These are phyloP conservation scores for Candida multigemmis DNA, from an alignment of 805 yeast genomes.

Conservation along the genomic window DNA sequence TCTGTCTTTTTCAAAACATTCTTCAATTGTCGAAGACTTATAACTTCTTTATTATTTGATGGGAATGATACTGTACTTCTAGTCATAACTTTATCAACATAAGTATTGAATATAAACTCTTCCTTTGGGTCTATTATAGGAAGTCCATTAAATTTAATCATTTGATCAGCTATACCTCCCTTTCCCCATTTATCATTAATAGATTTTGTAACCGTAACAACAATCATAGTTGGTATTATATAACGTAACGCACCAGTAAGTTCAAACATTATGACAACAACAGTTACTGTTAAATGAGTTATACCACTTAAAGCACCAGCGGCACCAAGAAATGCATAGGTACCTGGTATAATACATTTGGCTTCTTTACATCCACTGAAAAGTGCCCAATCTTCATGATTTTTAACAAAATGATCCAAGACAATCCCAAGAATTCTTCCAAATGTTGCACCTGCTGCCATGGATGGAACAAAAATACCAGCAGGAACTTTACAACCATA, in stretches of 20 bases:
- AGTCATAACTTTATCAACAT: conserved; percentile 56
- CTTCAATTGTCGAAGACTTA: conserved; percentile 25
- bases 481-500: conserved; percentile 95
- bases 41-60: conserved; percentile 11
- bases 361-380: conserved; percentile 22
- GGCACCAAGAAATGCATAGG: conserved; percentile 93
- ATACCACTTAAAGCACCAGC: conserved; percentile 94
- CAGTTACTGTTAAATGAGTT: conserved; percentile 85
- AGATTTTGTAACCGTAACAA: conserved; percentile 77
- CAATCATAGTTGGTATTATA: conserved; percentile 93
- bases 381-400: conserved; percentile 24
- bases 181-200: conserved; percentile 71
- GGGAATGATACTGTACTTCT: conserved; percentile 28
- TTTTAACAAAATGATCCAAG: conserved; percentile 36
- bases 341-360: conserved; percentile 82
- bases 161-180: conserved; percentile 91
- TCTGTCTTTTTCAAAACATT: conserved; percentile 20
- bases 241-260: conserved; percentile 90
- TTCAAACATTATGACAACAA: conserved; percentile 93
- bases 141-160: conserved; percentile 80
- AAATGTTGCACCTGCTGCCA: conserved; percentile 94
- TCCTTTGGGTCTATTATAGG: conserved; percentile 74
- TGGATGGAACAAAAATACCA: conserved; percentile 95
- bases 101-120: conserved; percentile 42
- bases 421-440: conserved; percentile 81